Percentiles rank a stretch among this genome's conserved stretches.
phyloP scores from a whole-genome alignment of 495 filamentous ascomycete species.

The Tricharina praecox region DNA sequence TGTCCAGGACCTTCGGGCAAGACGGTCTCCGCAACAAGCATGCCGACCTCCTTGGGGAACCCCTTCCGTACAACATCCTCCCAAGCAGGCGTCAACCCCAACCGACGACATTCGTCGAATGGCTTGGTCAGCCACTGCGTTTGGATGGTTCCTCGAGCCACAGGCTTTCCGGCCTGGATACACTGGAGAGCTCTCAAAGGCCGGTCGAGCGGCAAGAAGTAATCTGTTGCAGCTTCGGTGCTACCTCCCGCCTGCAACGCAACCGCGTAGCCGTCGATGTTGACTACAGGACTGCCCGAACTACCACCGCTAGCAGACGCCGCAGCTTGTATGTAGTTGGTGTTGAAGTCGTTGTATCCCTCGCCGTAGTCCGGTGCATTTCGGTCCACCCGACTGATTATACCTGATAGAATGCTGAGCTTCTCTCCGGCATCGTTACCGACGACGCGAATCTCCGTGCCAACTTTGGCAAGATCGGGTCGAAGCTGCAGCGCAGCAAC shows the following conservation, averaged over 20 bases:
- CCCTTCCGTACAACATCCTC: slow-evolving; percentile 62
- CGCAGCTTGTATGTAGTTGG: slow-evolving; percentile 96
- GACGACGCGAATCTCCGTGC: slow-evolving; percentile 85
- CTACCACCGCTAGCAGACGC: slow-evolving; percentile 91
- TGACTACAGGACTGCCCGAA: slow-evolving; percentile 92
- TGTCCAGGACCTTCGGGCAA: slow-evolving; percentile 80
- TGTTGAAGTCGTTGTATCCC: slow-evolving; percentile 98
- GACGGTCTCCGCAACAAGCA: slow-evolving; percentile 91
- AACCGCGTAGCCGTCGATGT: slow-evolving; percentile 81
- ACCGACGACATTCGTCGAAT: slow-evolving; percentile 88
- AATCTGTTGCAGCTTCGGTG: slow-evolving; percentile 90
- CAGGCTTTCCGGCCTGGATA: slow-evolving; percentile 53
- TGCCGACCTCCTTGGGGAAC: slow-evolving; percentile 85
- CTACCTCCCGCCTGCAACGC: slow-evolving; percentile 89
- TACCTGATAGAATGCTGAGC: slow-evolving; percentile 90
- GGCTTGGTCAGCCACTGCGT: slow-evolving; percentile 93
- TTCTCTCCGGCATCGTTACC: slow-evolving; percentile 99
- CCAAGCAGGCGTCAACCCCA: slow-evolving; percentile 72
- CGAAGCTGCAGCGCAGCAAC: slow-evolving; percentile 61
- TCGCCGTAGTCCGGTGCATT: slow-evolving; percentile 98
- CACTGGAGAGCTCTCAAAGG: slow-evolving; percentile 73
- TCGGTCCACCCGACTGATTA: slow-evolving; percentile 86
- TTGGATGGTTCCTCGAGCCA: slow-evolving; percentile 88
- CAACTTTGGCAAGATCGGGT: slow-evolving; percentile 72
- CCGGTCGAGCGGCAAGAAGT: slow-evolving; percentile 86